A percentile compares a stretch with the other conserved stretches of the same genome.
phyloP scores from a whole-genome alignment of 176 grass and related monocot species.

The Oryza nivara region DNA sequence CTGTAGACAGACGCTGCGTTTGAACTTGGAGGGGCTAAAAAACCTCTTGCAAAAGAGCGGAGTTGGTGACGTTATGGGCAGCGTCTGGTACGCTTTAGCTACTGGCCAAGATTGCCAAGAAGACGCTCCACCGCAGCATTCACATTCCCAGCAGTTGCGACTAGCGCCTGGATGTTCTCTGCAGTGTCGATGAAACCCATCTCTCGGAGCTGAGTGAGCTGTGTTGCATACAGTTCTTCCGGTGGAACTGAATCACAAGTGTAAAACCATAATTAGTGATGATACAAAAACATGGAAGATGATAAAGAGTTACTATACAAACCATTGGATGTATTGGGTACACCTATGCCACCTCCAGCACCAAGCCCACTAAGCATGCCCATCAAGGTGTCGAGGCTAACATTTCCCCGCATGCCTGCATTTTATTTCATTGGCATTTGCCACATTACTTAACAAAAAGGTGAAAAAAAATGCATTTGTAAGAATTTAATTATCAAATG shows the following conservation, averaged over 20 bases:
- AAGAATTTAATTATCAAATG: neutral
- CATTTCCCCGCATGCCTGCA: slow-evolving; percentile 57
- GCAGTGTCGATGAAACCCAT: slow-evolving; percentile 93
- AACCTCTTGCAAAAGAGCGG: neutral
- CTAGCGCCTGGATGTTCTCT: slow-evolving; percentile 84
- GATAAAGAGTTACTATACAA: slow-evolving; percentile 25
- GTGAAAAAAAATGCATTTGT: slow-evolving; percentile 13
- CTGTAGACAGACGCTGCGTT: slow-evolving; percentile 28
- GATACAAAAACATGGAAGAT: neutral
- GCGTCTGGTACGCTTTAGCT: slow-evolving; percentile 39
- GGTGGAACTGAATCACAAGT: slow-evolving; percentile 64
- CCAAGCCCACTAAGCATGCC: slow-evolving; percentile 95
- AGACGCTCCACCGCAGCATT: slow-evolving; percentile 93
- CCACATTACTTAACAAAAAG: neutral
- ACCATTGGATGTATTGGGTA: slow-evolving; percentile 77
- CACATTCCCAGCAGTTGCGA: slow-evolving; percentile 87
- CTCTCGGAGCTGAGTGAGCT: slow-evolving; percentile 90
- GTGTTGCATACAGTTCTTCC: slow-evolving; percentile 87
- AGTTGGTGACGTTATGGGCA: neutral
- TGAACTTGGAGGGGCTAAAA: slow-evolving; percentile 13
- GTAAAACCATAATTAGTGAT: neutral
- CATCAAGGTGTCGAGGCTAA: slow-evolving; percentile 78
- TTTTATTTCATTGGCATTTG: neutral
- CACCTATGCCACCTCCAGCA: slow-evolving; percentile 67
- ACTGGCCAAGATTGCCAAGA: slow-evolving; percentile 80